These are phyloP conservation scores for Dactylellina cionopaga DNA, from an alignment of 2,329 filamentous ascomycete species.

Conservation along the genomic window DNA sequence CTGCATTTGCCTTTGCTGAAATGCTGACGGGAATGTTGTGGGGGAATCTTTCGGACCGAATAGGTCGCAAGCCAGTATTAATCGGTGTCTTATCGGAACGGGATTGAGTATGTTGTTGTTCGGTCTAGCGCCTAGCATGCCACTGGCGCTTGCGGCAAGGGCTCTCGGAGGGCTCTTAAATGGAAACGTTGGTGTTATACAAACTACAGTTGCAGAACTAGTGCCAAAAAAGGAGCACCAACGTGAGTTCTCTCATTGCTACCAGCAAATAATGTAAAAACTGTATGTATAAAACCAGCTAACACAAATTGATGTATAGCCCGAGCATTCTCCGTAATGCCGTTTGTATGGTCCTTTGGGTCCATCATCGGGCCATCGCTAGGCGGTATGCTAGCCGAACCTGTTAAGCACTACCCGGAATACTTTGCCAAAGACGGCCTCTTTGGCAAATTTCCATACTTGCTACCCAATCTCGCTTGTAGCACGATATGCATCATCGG, in stretches of 20 bases:
- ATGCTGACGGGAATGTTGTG: slow-evolving; percentile 92
- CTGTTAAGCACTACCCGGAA: slow-evolving; percentile 81
- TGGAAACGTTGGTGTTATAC: slow-evolving; percentile 70
- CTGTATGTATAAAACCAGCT: background rate
- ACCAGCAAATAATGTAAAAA: background rate
- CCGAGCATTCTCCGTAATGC: slow-evolving; percentile 96
- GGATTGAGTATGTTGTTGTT: slow-evolving; percentile 92
- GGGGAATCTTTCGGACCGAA: slow-evolving; percentile 89
- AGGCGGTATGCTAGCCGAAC: slow-evolving; percentile 90
- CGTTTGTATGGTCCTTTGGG: slow-evolving; percentile 96
- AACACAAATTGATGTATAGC: slow-evolving; percentile 65
- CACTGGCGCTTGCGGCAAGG: slow-evolving; percentile 84
- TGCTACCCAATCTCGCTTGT: slow-evolving; percentile 91
- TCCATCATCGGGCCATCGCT: slow-evolving; percentile 62
- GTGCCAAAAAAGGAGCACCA: slow-evolving; percentile 94
- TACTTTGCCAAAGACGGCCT: slow-evolving; percentile 77
- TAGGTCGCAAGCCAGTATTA: slow-evolving; percentile 92
- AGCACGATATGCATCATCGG: slow-evolving; percentile 79
- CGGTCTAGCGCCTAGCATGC: slow-evolving; percentile 84
- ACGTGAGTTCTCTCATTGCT: slow-evolving; percentile 67
- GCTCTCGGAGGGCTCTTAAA: slow-evolving; percentile 91
- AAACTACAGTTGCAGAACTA: slow-evolving; percentile 93
- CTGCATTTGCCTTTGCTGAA: slow-evolving; percentile 85
- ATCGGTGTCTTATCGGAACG: slow-evolving; percentile 87
- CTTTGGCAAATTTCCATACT: slow-evolving; percentile 87